Percentiles rank a stretch among this genome's conserved stretches.
Conservation (phyloP, 129 eudicot species). For the Flaveria robusta region DNA sequence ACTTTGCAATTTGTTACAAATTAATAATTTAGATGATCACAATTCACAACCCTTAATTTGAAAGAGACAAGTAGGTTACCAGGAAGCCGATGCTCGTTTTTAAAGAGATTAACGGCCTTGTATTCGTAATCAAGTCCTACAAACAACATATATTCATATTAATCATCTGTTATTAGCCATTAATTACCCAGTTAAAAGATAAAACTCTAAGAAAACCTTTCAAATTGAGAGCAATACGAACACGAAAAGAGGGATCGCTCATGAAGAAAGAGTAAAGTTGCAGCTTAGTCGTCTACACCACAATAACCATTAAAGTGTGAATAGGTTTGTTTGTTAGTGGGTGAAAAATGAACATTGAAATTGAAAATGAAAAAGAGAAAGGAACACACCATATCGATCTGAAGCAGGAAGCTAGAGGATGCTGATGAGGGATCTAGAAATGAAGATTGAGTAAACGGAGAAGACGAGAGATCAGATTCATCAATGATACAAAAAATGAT, state of each 20-base stretch:
- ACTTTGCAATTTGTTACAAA: no score
- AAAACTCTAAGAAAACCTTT: constrained; percentile 39
- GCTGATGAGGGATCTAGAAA: not conserved
- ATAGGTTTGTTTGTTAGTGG: not conserved
- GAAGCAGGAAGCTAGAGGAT: not conserved
- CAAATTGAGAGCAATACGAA: constrained; percentile 66
- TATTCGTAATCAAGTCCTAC: constrained; percentile 83
- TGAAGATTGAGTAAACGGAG: no score
- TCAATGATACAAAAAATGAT: not conserved
- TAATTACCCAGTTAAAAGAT: not conserved
- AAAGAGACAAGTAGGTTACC: constrained; percentile 41
- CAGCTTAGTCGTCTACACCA: constrained; percentile 26
- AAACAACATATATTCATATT: constrained; percentile 10
- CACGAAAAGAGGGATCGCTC: constrained; percentile 64
- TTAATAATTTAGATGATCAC: no score
- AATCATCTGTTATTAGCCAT: not conserved
- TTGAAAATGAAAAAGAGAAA: not conserved
- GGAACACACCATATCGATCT: constrained; percentile 14
- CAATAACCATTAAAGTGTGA: not conserved
- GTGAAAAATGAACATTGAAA: not conserved
- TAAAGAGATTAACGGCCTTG: constrained; percentile 62
- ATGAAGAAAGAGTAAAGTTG: constrained; percentile 53
- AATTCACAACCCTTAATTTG: no score
- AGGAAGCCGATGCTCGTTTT: constrained; percentile 56
- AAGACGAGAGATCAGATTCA: not conserved